Conservation (phyloP, 2,329 filamentous ascomycete genomes). For the Epichloe scottii region DNA sequence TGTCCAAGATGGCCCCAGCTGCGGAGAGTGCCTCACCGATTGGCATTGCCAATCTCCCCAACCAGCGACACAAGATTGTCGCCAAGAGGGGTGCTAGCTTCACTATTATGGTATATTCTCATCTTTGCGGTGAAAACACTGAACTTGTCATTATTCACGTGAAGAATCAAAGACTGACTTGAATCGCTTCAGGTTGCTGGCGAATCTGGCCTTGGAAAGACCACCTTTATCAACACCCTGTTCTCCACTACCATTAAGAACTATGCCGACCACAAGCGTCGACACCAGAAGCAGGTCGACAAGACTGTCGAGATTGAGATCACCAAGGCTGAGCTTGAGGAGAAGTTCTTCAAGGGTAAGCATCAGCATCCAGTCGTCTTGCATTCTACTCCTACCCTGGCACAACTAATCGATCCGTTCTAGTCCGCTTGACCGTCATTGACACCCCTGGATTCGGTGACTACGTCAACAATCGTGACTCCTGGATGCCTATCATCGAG, state of each 20-base stretch:
- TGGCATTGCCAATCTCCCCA: conserved; percentile 63
- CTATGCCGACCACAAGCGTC: conserved; percentile 98
- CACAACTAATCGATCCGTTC: too few species aligned
- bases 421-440: conserved; percentile 96
- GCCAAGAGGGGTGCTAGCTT: conserved; percentile 87
- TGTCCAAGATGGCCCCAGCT: conserved; percentile 41
- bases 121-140: not conserved
- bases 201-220: conserved; percentile 97
- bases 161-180: conserved; percentile 2
- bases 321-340: conserved; percentile 97
- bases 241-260: conserved; percentile 99
- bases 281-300: conserved; percentile 98
- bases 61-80: conserved; percentile 66
- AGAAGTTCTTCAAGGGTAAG: conserved; percentile 99
- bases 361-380: conserved; percentile 3
- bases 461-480: conserved; percentile 99
- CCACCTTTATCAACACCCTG: conserved; percentile 99
- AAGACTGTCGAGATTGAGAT: conserved; percentile 99
- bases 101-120: conserved; percentile 77
- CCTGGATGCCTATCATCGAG: conserved; percentile 99
- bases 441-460: conserved; percentile 98
- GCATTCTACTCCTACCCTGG: too few species aligned
- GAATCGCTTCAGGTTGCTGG: conserved; percentile 64
- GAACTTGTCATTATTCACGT: not conserved
- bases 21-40: conserved; percentile 53